Percentiles rank a stretch among this genome's conserved stretches.
These are phyloP conservation scores for Capsicum pubescens DNA, from an alignment of 257 asterid genomes.

Conservation along the genomic window DNA sequence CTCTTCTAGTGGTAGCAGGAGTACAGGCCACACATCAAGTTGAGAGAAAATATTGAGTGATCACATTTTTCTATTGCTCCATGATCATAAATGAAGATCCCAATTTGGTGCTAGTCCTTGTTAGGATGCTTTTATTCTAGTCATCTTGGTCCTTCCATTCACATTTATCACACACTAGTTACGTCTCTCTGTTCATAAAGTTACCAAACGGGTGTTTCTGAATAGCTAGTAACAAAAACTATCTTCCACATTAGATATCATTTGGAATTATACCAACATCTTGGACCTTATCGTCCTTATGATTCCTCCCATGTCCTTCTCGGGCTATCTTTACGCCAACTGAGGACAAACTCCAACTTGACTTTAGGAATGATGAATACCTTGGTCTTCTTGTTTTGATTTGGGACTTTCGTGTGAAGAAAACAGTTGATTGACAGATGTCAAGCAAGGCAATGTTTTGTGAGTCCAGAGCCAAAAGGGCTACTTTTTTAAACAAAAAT, in stretches of 20 bases:
- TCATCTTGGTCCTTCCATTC: conserved; percentile 44
- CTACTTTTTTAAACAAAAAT: too few species aligned
- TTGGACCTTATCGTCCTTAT: conserved; percentile 49
- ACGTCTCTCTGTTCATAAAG: conserved; percentile 31
- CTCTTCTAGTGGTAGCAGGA: conserved; percentile 40
- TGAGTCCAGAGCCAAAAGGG: too few species aligned
- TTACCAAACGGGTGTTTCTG: conserved; percentile 16
- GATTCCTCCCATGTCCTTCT: conserved; percentile 42
- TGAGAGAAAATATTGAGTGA: conserved; percentile 38
- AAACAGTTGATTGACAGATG: conserved; percentile 40
- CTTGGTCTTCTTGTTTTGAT: conserved; percentile 53
- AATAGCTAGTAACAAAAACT: conserved; percentile 34
- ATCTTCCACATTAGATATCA: conserved; percentile 28
- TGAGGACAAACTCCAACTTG: conserved; percentile 48
- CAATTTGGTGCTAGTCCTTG: conserved; percentile 46
- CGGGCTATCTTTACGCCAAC: conserved; percentile 41
- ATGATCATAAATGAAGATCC: background rate
- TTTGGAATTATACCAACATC: background rate
- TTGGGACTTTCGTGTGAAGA: conserved; percentile 53
- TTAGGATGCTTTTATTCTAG: conserved; percentile 37
- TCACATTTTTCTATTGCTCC: background rate
- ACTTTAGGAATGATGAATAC: conserved; percentile 41
- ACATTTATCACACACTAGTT: conserved; percentile 38
- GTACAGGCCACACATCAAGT: conserved; percentile 49
- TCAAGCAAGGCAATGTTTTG: conserved; percentile 41